A percentile compares a stretch with the other conserved stretches of the same genome.
These are phyloP conservation scores for Didymella glomerata DNA, from an alignment of 2,329 filamentous ascomycete genomes.

Conservation along the genomic window DNA sequence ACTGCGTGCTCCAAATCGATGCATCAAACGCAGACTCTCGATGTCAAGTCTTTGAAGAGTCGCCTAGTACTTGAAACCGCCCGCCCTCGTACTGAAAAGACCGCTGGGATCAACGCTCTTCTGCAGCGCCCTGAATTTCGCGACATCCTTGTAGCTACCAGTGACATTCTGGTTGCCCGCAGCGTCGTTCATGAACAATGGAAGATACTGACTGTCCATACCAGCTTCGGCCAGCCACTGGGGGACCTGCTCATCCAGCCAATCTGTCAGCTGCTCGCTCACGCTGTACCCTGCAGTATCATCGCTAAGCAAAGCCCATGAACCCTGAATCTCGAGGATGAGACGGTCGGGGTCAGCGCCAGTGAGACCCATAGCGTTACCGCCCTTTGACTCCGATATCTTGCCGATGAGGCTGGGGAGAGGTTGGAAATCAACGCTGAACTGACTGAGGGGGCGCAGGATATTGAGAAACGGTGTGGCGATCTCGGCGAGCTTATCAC, in stretches of 20 bases:
- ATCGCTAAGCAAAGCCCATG: constrained; percentile 28
- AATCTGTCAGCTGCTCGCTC: constrained; percentile 31
- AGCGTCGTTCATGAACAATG: constrained; percentile 39
- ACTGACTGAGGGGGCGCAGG: constrained; percentile 27
- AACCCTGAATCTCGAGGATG: constrained; percentile 34
- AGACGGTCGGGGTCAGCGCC: constrained; percentile 33
- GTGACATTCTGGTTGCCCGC: constrained; percentile 33
- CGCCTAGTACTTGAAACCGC: constrained; percentile 34
- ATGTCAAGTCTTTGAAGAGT: background rate
- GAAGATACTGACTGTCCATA: constrained; percentile 29
- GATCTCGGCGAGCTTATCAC: constrained; percentile 40
- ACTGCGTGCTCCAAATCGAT: background rate
- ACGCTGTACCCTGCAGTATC: constrained; percentile 26
- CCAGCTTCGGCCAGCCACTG: constrained; percentile 35
- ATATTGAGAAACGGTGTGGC: constrained; percentile 33
- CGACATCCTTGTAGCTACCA: constrained; percentile 31
- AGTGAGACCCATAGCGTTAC: constrained; percentile 38
- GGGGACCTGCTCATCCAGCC: constrained; percentile 34
- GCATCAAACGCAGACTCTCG: background rate
- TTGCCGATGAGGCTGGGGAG: constrained; percentile 32
- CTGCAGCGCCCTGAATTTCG: constrained; percentile 34
- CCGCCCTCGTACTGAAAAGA: constrained; percentile 31
- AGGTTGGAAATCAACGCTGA: constrained; percentile 38
- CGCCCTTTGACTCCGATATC: constrained; percentile 30
- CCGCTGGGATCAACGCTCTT: constrained; percentile 32